These are phyloP conservation scores for Pseudogymnoascus sp. DNA, from an alignment of 2,329 filamentous ascomycete species.

Conservation along the genomic window DNA sequence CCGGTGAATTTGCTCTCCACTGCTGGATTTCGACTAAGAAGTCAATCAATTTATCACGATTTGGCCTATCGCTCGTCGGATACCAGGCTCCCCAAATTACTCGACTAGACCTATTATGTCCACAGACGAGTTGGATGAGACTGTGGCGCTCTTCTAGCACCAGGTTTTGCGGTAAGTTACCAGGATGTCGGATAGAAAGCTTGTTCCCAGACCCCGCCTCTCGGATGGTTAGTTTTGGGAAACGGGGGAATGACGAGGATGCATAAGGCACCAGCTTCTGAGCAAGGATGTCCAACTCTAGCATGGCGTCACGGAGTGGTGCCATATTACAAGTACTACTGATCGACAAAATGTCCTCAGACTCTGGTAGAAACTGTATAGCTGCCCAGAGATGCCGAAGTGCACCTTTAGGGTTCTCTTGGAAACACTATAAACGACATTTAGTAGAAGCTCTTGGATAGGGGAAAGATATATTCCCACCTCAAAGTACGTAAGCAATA, in stretches of 20 bases:
- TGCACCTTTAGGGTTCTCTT: neutral
- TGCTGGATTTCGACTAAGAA: neutral
- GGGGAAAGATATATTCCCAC: neutral
- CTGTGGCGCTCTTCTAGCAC: neutral
- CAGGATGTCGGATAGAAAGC: neutral
- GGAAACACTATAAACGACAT: neutral
- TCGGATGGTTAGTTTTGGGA: neutral
- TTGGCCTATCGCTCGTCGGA: neutral
- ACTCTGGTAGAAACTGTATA: neutral
- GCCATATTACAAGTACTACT: neutral
- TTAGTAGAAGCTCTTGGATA: neutral
- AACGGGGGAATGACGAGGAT: neutral
- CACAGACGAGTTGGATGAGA: neutral
- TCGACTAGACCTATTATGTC: neutral
- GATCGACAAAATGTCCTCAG: neutral
- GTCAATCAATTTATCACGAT: neutral
- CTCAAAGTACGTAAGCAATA: neutral
- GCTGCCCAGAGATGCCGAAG: neutral
- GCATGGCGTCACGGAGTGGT: neutral
- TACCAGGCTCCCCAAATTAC: neutral
- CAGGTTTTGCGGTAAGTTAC: neutral
- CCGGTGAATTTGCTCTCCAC: neutral
- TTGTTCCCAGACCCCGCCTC: neutral
- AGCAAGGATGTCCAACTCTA: neutral
- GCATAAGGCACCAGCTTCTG: neutral